Conservation (phyloP, 495 filamentous ascomycete species). For the Podospora conica region DNA sequence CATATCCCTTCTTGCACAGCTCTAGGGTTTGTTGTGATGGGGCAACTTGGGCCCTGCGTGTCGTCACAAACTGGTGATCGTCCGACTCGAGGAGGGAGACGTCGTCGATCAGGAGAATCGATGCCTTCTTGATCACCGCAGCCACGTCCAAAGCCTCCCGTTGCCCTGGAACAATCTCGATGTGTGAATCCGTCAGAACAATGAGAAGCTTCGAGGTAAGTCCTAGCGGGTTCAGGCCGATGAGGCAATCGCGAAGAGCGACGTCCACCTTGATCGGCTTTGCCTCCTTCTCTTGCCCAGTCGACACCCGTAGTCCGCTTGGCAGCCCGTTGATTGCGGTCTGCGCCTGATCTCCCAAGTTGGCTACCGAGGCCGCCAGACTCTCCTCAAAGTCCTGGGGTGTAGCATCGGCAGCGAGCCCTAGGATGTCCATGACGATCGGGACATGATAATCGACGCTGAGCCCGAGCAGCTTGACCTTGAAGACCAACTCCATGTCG, state of each 20-base stretch:
- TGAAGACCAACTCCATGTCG: conserved; percentile 86
- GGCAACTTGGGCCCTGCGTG: conserved; percentile 40
- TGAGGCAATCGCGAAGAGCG: conserved; percentile 65
- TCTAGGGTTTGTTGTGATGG: conserved; percentile 57
- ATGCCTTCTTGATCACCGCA: conserved; percentile 69
- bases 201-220: conserved; percentile 66
- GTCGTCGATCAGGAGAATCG: conserved; percentile 79
- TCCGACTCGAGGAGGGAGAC: conserved; percentile 47
- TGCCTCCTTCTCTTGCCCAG: conserved; percentile 22
- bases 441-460: conserved; percentile 79
- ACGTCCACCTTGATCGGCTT: conserved; percentile 62
- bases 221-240: conserved; percentile 81
- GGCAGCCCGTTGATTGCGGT: conserved; percentile 35
- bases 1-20: conserved; percentile 67
- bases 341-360: conserved; percentile 58
- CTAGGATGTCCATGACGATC: conserved; percentile 71
- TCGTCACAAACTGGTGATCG: conserved; percentile 34
- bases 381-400: conserved; percentile 67
- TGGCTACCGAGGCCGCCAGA: conserved; percentile 72
- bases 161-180: conserved; percentile 56
- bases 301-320: conserved; percentile 2
- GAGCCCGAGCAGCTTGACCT: conserved; percentile 75
- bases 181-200: conserved; percentile 68
- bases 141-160: conserved; percentile 53
- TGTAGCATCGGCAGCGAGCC: conserved; percentile 58